Percentiles rank a stretch among this genome's conserved stretches.
phyloP scores from a whole-genome alignment of 352 stramenopile genomes.

The Pythium monospermum region DNA sequence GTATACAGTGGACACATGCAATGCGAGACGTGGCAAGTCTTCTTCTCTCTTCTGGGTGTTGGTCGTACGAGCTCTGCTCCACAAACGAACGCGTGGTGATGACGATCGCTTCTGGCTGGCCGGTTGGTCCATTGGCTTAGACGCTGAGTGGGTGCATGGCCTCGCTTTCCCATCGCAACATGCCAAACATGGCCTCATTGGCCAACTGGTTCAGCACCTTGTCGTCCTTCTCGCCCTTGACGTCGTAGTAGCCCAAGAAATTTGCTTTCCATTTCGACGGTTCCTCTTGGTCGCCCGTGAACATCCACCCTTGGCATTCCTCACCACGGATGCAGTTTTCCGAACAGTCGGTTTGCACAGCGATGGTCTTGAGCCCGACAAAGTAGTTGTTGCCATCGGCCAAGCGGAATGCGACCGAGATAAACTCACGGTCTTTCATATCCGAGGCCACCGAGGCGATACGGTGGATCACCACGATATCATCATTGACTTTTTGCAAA shows the following conservation, averaged over 20 bases:
- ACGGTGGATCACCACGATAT: conserved; percentile 76
- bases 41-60: no score
- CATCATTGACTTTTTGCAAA: conserved; percentile 78
- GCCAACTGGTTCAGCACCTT: conserved; percentile 78
- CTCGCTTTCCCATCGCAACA: conserved; percentile 83
- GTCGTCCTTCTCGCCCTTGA: conserved; percentile 81
- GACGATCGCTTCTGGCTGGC: background rate
- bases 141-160: conserved; percentile 77
- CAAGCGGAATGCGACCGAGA: conserved; percentile 70
- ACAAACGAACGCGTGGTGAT: background rate
- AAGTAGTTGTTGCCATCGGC: conserved; percentile 76
- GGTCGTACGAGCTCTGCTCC: no score
- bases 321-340: conserved; percentile 80
- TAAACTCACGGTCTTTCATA: conserved; percentile 70
- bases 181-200: conserved; percentile 84
- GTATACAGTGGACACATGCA: no score
- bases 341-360: conserved; percentile 59
- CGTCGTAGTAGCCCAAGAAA: conserved; percentile 79
- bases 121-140: conserved; percentile 14
- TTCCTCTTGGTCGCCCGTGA: conserved; percentile 62
- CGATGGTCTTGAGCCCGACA: conserved; percentile 71
- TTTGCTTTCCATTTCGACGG: conserved; percentile 67
- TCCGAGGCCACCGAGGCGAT: conserved; percentile 73
- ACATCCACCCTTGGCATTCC: conserved; percentile 82
- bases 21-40: no score